Evolutionary conservation across 2,329 filamentous ascomycete genomes (phyloP).

Genomic region (Colletotrichum sp.): DNA sequence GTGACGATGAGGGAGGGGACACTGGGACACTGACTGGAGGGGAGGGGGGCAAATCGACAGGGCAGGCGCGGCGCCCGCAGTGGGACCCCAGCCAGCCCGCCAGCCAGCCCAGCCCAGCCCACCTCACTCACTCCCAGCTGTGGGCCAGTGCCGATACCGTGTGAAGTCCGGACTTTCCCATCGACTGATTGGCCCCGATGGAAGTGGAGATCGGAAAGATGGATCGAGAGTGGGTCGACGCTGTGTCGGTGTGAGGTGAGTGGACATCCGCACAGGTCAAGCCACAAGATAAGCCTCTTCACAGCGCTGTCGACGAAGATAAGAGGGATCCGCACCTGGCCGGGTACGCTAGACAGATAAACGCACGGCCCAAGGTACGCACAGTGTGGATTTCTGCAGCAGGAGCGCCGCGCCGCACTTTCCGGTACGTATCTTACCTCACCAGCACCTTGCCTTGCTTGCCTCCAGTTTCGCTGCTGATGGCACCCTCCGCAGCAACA

Average conservation of each 20-base stretch:
- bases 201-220: neutral
- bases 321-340: slow-evolving; percentile 12
- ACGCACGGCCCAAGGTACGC: neutral
- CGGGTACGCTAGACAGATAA: neutral
- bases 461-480: neutral
- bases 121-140: neutral
- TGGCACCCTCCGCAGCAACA: slow-evolving; percentile 3
- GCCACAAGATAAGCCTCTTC: neutral
- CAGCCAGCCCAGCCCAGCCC: neutral
- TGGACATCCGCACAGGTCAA: slow-evolving; percentile 8
- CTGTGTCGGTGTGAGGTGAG: neutral
- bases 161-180: neutral
- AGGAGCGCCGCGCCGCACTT: neutral
- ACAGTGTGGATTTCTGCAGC: neutral
- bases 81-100: neutral
- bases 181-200: slow-evolving; percentile 1
- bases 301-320: neutral
- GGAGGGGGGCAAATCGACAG: neutral
- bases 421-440: neutral
- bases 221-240: neutral
- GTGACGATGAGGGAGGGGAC: neutral
- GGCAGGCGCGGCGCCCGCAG: slow-evolving; percentile 7
- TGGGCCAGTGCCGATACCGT: neutral
- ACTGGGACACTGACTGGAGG: neutral
- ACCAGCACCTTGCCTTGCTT: neutral